Evolutionary conservation across 345 rosid genomes (phyloP), one percentile per base, ranked within the genome.

Genomic region (Bruguiera parviflora): DNA sequence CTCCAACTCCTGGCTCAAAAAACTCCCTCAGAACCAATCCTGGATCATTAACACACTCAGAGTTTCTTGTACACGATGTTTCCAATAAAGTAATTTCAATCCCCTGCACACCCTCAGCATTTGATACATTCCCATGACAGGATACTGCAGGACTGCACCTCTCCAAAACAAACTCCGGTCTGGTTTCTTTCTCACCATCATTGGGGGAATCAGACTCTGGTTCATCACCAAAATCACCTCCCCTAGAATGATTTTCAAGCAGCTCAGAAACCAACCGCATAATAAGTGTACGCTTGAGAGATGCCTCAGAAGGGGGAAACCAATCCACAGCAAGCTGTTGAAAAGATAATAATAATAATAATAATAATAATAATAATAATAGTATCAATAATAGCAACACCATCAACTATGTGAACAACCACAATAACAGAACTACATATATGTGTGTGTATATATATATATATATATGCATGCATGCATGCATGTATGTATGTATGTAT

Each of bases 291-390:
- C 99, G 99, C 81, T 95, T 95, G 69, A 92, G 83, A 62, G 96
- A 95, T 52, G 93, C 99, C 76, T 95, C 99, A 1, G 82, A 73
- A 57, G 99, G 96, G 33, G 80, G 96, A 75, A 95, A 95, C 99
- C 99, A 95, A 70, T 86, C 83, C 43, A 66, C 74, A 77, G 80
- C 87, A 69, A 95, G 96, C 99, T 95, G 94, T 52, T 59, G 73
- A 68, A 69, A 25, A 2, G 49, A 43, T 43, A 0, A 13, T 2
- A 39, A 39, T 39, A 43, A 43, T 43, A 43, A 43, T 43, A 0
- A 13, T 2, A 39, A 39, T 39, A 43, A 43, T 43, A 43, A 39
- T 39, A 43, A 43, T 43, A 43, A 33, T 33, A 33, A 43, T 43
- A 43, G 47, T 39, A 39, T 39, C 15, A 39, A 15, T 2, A 43